phyloP scores from a whole-genome alignment of 805 yeast species.

The Babjeviella inositovora region DNA sequence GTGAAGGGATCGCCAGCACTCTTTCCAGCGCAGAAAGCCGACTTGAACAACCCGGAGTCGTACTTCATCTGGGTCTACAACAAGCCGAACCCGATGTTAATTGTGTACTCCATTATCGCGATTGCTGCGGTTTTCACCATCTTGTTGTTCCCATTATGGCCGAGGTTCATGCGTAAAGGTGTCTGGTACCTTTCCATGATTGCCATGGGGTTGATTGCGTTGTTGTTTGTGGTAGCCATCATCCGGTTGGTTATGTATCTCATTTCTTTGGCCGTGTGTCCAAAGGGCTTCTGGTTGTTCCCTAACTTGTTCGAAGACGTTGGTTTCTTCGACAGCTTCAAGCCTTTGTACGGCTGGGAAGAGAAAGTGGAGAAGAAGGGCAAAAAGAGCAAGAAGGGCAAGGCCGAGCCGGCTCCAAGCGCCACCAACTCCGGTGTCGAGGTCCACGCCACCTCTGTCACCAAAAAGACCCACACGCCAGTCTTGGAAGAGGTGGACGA shows the following conservation, averaged over 20 bases:
- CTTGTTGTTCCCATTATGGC: slow-evolving; percentile 91
- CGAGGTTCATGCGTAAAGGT: slow-evolving; percentile 70
- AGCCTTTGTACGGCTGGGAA: slow-evolving; percentile 80
- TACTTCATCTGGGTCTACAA: slow-evolving; percentile 79
- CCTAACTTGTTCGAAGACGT: slow-evolving; percentile 94
- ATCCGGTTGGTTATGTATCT: slow-evolving; percentile 58
- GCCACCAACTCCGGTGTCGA: not conserved
- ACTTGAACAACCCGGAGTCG: slow-evolving; percentile 37
- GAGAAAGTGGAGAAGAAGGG: slow-evolving; percentile 17
- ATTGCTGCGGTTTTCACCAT: slow-evolving; percentile 46
- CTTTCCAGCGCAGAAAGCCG: slow-evolving; percentile 37
- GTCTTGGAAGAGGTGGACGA: too few species aligned
- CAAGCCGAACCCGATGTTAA: slow-evolving; percentile 43
- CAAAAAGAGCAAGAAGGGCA: slow-evolving; percentile 9
- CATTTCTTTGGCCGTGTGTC: slow-evolving; percentile 36
- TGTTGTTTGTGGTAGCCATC: slow-evolving; percentile 66
- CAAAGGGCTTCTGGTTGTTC: slow-evolving; percentile 86
- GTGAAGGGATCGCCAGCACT: slow-evolving; percentile 50
- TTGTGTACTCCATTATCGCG: slow-evolving; percentile 48
- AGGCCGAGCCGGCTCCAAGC: slow-evolving; percentile 1
- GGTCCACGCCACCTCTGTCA: too few species aligned
- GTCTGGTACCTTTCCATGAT: slow-evolving; percentile 84
- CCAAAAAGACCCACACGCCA: not conserved
- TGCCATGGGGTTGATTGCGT: slow-evolving; percentile 53
- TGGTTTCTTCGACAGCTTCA: slow-evolving; percentile 83